Evolutionary conservation across 768 basidiomycete species (phyloP).

Genomic region (Sutorius australiensis): DNA sequence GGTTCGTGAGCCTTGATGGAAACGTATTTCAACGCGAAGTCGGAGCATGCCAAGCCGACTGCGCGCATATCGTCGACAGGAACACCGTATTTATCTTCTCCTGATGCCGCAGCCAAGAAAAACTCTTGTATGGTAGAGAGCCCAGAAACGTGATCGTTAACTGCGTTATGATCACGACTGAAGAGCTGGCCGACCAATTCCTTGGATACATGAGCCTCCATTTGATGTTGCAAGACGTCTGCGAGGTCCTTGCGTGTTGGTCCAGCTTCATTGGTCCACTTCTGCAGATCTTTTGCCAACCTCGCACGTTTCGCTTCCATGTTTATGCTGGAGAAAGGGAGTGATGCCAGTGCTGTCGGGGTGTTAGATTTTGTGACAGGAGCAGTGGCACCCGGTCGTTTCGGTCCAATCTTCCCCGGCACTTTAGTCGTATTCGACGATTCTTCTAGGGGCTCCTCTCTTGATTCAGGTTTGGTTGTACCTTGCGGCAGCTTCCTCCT

Average conservation of each 20-base stretch:
- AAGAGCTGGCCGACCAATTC: constrained; percentile 77
- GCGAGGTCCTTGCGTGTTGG: constrained; percentile 82
- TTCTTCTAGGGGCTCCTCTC: constrained; percentile 38
- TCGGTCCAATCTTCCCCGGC: constrained; percentile 39
- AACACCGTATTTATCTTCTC: constrained; percentile 50
- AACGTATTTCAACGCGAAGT: constrained; percentile 89
- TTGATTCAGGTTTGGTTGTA: constrained; percentile 44
- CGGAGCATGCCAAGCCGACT: constrained; percentile 80
- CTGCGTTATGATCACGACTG: constrained; percentile 93
- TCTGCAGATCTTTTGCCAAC: constrained; percentile 68
- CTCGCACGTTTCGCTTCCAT: constrained; percentile 55
- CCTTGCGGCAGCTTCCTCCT: constrained; percentile 70
- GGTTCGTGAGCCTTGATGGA: constrained; percentile 88
- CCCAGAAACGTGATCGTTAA: constrained; percentile 87
- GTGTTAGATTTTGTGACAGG: constrained; percentile 31
- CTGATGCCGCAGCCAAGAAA: constrained; percentile 54
- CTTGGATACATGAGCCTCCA: constrained; percentile 79
- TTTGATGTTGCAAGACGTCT: constrained; percentile 83
- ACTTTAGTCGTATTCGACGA: constrained; percentile 28
- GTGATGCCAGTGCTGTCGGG: constrained; percentile 30
- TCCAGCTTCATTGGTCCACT: constrained; percentile 86
- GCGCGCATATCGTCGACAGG: constrained; percentile 49
- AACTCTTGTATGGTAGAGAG: constrained; percentile 72
- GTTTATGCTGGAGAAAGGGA: constrained; percentile 33
- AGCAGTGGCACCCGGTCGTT: constrained; percentile 40